phyloP scores from a whole-genome alignment of 768 basidiomycete species.

The Zangia roseola region DNA sequence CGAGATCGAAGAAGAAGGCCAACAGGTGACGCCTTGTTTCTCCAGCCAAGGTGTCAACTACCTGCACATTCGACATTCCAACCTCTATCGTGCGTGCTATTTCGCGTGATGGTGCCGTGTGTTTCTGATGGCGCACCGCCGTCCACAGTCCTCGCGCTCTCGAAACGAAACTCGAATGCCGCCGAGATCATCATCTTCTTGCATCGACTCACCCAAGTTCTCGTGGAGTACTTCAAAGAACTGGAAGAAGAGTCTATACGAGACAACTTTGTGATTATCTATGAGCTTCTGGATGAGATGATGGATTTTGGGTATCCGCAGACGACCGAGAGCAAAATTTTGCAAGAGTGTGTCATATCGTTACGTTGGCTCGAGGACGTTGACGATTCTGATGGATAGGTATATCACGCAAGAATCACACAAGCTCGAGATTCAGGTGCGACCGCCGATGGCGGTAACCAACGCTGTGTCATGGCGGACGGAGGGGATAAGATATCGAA shows the following conservation, averaged over 20 bases:
- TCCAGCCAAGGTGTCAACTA: conserved; percentile 95
- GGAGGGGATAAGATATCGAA: conserved; percentile 94
- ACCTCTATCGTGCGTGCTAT: conserved; percentile 79
- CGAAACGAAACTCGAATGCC: conserved; percentile 94
- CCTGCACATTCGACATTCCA: conserved; percentile 98
- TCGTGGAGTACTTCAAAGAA: conserved; percentile 99
- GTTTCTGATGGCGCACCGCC: neutral
- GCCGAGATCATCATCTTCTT: conserved; percentile 96
- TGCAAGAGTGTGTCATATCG: conserved; percentile 84
- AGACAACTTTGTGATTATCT: conserved; percentile 99
- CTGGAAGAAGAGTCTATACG: conserved; percentile 98
- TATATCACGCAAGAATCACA: conserved; percentile 99
- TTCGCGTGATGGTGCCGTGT: neutral
- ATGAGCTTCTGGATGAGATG: conserved; percentile 99
- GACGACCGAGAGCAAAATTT: conserved; percentile 98
- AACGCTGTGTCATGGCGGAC: conserved; percentile 99
- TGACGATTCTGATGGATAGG: conserved; percentile 35
- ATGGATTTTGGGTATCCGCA: conserved; percentile 99
- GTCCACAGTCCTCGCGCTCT: conserved; percentile 82
- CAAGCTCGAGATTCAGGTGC: conserved; percentile 90
- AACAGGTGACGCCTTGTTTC: conserved; percentile 95
- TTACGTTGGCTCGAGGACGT: neutral
- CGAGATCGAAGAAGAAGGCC: conserved; percentile 96
- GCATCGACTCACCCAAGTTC: conserved; percentile 87
- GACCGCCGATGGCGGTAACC: conserved; percentile 95